These are phyloP conservation scores for Sporothrix sp. DNA, from an alignment of 2,329 filamentous ascomycete genomes.

Conservation along the genomic window DNA sequence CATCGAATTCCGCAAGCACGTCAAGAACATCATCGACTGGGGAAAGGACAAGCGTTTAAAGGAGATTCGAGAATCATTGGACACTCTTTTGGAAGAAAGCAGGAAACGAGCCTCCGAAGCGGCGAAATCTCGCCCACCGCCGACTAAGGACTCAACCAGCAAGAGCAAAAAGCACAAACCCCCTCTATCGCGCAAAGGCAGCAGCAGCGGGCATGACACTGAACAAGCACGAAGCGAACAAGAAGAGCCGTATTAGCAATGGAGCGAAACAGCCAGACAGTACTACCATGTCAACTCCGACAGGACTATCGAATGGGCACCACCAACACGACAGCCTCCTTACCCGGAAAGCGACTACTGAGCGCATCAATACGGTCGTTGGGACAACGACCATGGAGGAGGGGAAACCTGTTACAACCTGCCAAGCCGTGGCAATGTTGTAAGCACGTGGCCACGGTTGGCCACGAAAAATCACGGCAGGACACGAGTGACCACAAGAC, in stretches of 20 bases:
- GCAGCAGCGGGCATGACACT: not conserved
- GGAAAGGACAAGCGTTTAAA: slow-evolving; percentile 16
- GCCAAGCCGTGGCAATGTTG: not conserved
- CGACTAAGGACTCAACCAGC: not conserved
- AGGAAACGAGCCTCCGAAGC: not conserved
- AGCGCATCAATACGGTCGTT: too few relatives aligned
- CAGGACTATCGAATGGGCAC: too few relatives aligned
- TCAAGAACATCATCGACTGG: slow-evolving; percentile 29
- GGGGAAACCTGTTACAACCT: not conserved
- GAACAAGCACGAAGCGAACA: not conserved
- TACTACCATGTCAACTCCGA: too few relatives aligned
- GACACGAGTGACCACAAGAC: not conserved
- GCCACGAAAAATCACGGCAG: too few relatives aligned
- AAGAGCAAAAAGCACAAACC: not conserved
- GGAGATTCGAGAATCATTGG: not conserved
- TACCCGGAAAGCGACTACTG: too few relatives aligned
- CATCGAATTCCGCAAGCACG: slow-evolving; percentile 24
- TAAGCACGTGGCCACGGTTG: not conserved
- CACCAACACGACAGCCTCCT: too few relatives aligned
- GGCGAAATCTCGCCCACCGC: not conserved
- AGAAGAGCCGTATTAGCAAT: not conserved
- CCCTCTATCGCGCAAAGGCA: not conserved
- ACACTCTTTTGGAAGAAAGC: not conserved
- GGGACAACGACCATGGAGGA: not conserved
- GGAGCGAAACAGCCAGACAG: not conserved